Percentiles rank a stretch among this genome's conserved stretches.
Conservation (phyloP, 345 rosid species). For the Physaria fendleri region DNA sequence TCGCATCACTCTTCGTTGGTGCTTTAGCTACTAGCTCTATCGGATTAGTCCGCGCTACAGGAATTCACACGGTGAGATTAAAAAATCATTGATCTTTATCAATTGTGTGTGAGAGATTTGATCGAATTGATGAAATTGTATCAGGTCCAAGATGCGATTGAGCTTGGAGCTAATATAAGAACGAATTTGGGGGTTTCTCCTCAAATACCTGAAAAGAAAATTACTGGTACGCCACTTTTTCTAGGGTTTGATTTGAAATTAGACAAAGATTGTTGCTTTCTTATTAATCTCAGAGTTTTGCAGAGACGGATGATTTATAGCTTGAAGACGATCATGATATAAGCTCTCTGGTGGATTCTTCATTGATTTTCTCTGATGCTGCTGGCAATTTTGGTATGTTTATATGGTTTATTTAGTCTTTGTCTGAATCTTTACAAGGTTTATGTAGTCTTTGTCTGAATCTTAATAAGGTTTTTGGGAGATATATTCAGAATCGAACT, state of each 20-base stretch:
- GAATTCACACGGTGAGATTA: conserved; percentile 41
- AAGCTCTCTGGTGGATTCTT: neutral
- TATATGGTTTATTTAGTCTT: neutral
- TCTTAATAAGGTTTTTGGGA: neutral
- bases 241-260: neutral
- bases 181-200: conserved; percentile 31
- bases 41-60: conserved; percentile 44
- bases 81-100: neutral
- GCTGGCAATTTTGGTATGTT: neutral
- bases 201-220: conserved; percentile 18
- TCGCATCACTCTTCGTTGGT: conserved; percentile 61
- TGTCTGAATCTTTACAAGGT: neutral
- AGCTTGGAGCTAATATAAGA: conserved; percentile 41
- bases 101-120: neutral
- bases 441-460: neutral
- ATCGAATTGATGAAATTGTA: neutral
- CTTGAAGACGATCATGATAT: neutral
- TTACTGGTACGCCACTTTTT: conserved; percentile 5
- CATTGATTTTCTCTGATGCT: neutral
- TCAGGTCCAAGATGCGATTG: conserved; percentile 52
- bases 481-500: no score
- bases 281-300: neutral
- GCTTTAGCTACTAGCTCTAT: conserved; percentile 41
- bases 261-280: neutral
- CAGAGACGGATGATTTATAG: conserved; percentile 19